A percentile compares a stretch with the other conserved stretches of the same genome.
Evolutionary conservation across 2,329 filamentous ascomycete species (phyloP).

Genomic region (Sphaceloma murrayae): DNA sequence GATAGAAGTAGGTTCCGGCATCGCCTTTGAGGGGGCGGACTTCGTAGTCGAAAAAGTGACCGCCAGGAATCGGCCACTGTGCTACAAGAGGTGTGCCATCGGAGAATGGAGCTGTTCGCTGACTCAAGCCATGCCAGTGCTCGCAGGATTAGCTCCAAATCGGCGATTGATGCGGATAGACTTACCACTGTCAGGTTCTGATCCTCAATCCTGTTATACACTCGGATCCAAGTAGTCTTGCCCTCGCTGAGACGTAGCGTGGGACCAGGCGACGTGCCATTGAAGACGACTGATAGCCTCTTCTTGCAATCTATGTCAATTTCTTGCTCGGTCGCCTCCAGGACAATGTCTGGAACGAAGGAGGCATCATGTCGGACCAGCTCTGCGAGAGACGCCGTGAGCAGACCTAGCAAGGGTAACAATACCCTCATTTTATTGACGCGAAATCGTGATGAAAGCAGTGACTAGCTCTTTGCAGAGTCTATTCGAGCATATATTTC

Average conservation of each 20-base stretch:
- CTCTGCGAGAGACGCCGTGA: background rate
- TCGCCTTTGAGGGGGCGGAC: conserved; percentile 44
- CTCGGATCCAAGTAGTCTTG: conserved; percentile 45
- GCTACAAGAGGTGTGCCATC: conserved; percentile 52
- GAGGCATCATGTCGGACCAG: conserved; percentile 21
- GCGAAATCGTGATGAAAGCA: no score
- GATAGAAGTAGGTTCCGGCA: conserved; percentile 58
- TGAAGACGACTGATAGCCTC: conserved; percentile 42
- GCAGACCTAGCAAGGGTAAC: background rate
- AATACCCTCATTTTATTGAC: conserved; percentile 6
- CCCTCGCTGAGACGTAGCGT: conserved; percentile 39
- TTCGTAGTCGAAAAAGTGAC: conserved; percentile 59
- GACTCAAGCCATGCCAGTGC: conserved; percentile 60
- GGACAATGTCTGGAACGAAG: conserved; percentile 38
- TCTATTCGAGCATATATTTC: background rate
- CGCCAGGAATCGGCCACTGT: conserved; percentile 56
- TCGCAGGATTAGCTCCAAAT: conserved; percentile 23
- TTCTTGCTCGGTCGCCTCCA: conserved; percentile 38
- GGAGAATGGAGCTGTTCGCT: conserved; percentile 51
- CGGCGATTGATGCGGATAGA: background rate
- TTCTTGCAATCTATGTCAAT: conserved; percentile 39
- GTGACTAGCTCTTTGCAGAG: no score
- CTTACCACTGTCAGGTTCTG: conserved; percentile 49
- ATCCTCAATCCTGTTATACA: conserved; percentile 48
- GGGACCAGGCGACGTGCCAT: conserved; percentile 46